Percentiles rank a stretch among this genome's conserved stretches.
phyloP scores from a whole-genome alignment of 1,284 basidiomycete species.

The Austroboletus novae-zelandiae region DNA sequence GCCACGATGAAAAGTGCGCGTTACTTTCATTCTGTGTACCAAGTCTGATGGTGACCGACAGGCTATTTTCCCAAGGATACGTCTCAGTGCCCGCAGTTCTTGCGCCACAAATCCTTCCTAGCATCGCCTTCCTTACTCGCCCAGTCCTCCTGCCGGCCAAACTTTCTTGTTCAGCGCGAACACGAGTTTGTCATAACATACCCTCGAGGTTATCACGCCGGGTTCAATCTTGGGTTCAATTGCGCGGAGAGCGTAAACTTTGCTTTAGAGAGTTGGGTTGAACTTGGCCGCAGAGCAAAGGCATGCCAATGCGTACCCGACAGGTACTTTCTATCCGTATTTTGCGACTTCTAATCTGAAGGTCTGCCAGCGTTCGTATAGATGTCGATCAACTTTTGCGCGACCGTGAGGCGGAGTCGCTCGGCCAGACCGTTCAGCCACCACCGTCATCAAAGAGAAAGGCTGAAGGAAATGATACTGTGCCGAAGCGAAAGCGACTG shows the following conservation, averaged over 20 bases:
- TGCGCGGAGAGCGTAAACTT: constrained; percentile 99
- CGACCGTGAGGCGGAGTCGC: constrained; percentile 52
- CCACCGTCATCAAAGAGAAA: constrained; percentile 39
- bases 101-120: constrained; percentile 96
- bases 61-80: constrained; percentile 88
- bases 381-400: constrained; percentile 83
- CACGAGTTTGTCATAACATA: constrained; percentile 97
- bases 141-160: constrained; percentile 80
- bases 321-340: constrained; percentile 49
- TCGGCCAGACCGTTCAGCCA: constrained; percentile 19
- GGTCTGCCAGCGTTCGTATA: constrained; percentile 74
- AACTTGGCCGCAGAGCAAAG: constrained; percentile 80
- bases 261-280: constrained; percentile 93
- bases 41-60: constrained; percentile 28
- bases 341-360: constrained; percentile 2
- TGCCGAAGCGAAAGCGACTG: constrained; percentile 37
- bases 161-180: constrained; percentile 84
- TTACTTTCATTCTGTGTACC: neutral
- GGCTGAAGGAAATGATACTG: constrained; percentile 22
- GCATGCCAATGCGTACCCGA: constrained; percentile 82
- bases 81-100: constrained; percentile 85
- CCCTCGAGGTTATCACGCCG: constrained; percentile 92
- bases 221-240: constrained; percentile 97
- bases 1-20: constrained; percentile 72
- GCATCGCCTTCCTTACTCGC: constrained; percentile 86